These are phyloP conservation scores for Sonneratia caseolaris DNA, from an alignment of 345 rosid genomes.

Conservation along the genomic window DNA sequence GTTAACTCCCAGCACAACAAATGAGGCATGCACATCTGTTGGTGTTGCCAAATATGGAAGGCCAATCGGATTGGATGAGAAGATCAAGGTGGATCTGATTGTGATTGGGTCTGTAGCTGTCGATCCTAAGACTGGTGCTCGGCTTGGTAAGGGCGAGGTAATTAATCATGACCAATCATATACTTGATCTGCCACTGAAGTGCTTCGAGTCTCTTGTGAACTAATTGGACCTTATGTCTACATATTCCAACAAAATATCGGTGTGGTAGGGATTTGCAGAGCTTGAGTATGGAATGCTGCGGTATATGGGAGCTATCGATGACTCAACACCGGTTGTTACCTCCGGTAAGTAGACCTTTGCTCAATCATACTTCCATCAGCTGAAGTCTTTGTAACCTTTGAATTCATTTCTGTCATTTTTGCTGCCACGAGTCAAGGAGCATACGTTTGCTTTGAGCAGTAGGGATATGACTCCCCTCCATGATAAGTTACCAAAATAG, in stretches of 20 bases:
- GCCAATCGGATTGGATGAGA: conserved; percentile 68
- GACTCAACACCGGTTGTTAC: conserved; percentile 72
- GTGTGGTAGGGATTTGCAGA: conserved; percentile 77
- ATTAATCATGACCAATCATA: neutral
- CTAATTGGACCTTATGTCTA: neutral
- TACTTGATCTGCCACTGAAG: neutral
- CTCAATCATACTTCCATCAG: neutral
- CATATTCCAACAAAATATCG: conserved; percentile 4
- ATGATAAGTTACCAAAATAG: neutral
- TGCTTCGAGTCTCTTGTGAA: neutral
- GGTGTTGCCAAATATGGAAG: conserved; percentile 88
- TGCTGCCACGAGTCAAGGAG: neutral
- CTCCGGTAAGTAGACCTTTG: conserved; percentile 28
- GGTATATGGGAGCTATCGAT: conserved; percentile 86
- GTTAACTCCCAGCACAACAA: conserved; percentile 37
- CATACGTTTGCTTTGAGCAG: neutral
- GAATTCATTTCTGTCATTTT: neutral
- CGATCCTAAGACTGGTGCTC: conserved; percentile 69
- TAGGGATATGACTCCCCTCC: neutral
- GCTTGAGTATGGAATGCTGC: conserved; percentile 91
- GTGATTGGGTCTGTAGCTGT: conserved; percentile 90
- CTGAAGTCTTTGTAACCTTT: neutral
- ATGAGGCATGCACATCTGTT: conserved; percentile 67
- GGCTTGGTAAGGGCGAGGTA: conserved; percentile 96
- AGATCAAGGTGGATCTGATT: conserved; percentile 67